Evolutionary conservation across 768 basidiomycete species (phyloP).

Genomic region (Auriscalpium orientale): DNA sequence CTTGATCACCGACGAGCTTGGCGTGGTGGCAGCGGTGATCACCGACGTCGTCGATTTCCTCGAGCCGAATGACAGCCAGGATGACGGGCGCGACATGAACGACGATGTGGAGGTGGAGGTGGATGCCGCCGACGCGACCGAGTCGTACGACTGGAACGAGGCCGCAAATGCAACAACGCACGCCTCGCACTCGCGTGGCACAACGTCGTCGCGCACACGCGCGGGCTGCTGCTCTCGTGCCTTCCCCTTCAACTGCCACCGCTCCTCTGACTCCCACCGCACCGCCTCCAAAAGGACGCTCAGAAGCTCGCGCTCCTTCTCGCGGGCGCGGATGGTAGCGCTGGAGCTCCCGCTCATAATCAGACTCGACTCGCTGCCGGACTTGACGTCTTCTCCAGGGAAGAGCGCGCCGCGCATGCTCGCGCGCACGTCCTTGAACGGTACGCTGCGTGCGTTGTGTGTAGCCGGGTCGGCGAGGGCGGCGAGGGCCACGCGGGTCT

Average conservation of each 20-base stretch:
- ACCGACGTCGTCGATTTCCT: slow-evolving; percentile 7
- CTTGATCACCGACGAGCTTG: not conserved
- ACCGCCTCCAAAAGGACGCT: slow-evolving; percentile 3
- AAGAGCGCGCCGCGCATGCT: slow-evolving; percentile 12
- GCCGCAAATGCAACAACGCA: slow-evolving; percentile 5
- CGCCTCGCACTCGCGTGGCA: slow-evolving; percentile 5
- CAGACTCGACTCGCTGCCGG: not conserved
- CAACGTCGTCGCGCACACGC: not conserved
- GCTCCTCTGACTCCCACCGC: slow-evolving; percentile 8
- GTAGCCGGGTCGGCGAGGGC: not conserved
- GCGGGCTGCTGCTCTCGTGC: not conserved
- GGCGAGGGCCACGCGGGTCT: slow-evolving; percentile 1
- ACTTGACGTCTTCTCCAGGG: not conserved
- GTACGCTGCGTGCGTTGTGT: slow-evolving; percentile 4
- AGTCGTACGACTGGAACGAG: not conserved
- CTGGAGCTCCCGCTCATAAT: slow-evolving; percentile 1
- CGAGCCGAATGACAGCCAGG: slow-evolving; percentile 14
- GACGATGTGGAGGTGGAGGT: slow-evolving; percentile 2
- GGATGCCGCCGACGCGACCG: not conserved
- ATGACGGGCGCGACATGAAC: slow-evolving; percentile 6
- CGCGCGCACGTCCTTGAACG: slow-evolving; percentile 14
- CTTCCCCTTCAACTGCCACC: not conserved
- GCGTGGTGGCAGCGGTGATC: not conserved
- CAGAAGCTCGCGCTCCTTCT: slow-evolving; percentile 5
- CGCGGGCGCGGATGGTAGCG: not conserved